Percentiles rank a stretch among this genome's conserved stretches.
These are phyloP conservation scores for Stagonosporopsis chrysanthemi DNA, from an alignment of 2,329 filamentous ascomycete genomes.

Conservation along the genomic window DNA sequence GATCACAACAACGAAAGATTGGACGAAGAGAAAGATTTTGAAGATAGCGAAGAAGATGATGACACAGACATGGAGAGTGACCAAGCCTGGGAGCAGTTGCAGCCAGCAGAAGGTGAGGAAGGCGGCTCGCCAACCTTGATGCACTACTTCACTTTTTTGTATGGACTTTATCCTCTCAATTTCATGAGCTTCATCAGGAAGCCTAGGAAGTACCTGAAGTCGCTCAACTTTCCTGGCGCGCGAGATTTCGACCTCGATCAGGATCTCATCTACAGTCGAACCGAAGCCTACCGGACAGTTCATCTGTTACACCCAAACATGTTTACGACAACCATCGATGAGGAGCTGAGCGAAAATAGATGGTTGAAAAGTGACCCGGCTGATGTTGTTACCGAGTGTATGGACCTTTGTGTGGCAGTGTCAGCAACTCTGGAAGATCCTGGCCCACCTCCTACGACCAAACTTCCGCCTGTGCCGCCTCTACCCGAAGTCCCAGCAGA, in stretches of 20 bases:
- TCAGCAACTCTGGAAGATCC: slow-evolving; percentile 54
- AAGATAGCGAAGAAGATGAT: slow-evolving; percentile 48
- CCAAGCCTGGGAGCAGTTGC: slow-evolving; percentile 69
- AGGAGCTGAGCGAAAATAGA: slow-evolving; percentile 78
- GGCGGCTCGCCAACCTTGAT: slow-evolving; percentile 67
- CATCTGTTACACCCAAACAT: slow-evolving; percentile 87
- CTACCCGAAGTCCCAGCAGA: slow-evolving; percentile 42
- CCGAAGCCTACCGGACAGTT: slow-evolving; percentile 74
- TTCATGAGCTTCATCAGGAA: slow-evolving; percentile 88
- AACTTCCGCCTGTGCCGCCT: slow-evolving; percentile 58
- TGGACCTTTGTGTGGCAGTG: slow-evolving; percentile 67
- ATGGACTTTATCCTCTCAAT: slow-evolving; percentile 84
- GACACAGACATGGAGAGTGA: slow-evolving; percentile 36
- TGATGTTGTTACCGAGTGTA: slow-evolving; percentile 81
- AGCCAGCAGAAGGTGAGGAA: slow-evolving; percentile 66
- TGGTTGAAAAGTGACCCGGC: slow-evolving; percentile 82
- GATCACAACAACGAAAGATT: slow-evolving; percentile 11
- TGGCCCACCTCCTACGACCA: slow-evolving; percentile 56
- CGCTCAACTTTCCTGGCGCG: slow-evolving; percentile 72
- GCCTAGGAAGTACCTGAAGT: slow-evolving; percentile 78
- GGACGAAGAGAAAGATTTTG: slow-evolving; percentile 26
- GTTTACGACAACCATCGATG: slow-evolving; percentile 78
- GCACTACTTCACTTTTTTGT: slow-evolving; percentile 82
- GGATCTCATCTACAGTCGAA: slow-evolving; percentile 76
- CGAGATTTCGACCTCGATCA: slow-evolving; percentile 82